Evolutionary conservation across 345 rosid species (phyloP).

Genomic region (Psidium friedrichsthalianum): DNA sequence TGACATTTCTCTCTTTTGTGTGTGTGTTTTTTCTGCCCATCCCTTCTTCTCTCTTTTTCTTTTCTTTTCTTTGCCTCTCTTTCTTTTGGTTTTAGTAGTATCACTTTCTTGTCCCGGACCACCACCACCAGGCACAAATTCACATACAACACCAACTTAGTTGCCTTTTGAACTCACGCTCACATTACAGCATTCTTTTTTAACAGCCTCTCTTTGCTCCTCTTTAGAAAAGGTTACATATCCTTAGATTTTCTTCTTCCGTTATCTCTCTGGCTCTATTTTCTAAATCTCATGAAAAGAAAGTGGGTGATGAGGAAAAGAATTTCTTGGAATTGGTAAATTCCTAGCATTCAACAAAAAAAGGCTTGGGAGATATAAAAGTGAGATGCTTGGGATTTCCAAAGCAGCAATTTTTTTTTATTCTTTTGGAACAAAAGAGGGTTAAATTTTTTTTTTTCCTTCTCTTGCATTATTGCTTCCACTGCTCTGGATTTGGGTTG

Average conservation of each 20-base stretch:
- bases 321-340: conserved; percentile 29
- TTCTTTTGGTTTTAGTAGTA: not conserved
- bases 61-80: conserved; percentile 14
- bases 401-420: not conserved
- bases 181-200: conserved; percentile 6
- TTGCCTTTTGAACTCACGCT: conserved; percentile 32
- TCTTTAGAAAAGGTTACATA: conserved; percentile 26
- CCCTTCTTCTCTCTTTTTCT: not conserved
- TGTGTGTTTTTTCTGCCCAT: not conserved
- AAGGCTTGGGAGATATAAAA: not conserved
- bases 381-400: not conserved
- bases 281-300: conserved; percentile 3
- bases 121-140: conserved; percentile 41
- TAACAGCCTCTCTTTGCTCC: not conserved
- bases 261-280: not conserved
- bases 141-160: conserved; percentile 30
- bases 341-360: not conserved
- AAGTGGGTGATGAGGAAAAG: conserved; percentile 18
- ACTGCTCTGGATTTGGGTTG: not conserved
- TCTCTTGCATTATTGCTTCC: not conserved
- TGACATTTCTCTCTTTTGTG: conserved; percentile 27
- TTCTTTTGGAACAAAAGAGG: not conserved
- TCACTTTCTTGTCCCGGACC: conserved; percentile 28
- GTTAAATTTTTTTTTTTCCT: not conserved
- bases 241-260: conserved; percentile 4